Base-by-base conservation (phyloP, 768 basidiomycete species). In the Phaeolepiota aurea region DNA sequence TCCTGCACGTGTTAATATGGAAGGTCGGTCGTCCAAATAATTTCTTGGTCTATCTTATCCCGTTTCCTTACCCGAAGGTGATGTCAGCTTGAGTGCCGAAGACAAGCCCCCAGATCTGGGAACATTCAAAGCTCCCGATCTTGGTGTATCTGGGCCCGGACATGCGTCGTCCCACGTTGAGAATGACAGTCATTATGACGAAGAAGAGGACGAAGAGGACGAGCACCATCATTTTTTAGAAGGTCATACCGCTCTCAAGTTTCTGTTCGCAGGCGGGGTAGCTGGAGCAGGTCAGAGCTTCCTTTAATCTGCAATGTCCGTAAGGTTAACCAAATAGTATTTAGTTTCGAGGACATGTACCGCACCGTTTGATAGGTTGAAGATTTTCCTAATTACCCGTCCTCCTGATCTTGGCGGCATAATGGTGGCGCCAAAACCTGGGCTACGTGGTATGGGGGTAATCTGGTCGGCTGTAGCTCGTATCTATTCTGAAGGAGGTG, bases 311-410 rank as follows among this genome's bases (percentile, higher is more conserved):
- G n/a, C n/a, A n/a, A 3, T 30, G 16, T 28, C 31, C 5, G 32
- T 18, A 15, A 19, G 21, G 12, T 37, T 42, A 35, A 20, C 11
- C n/a, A 37, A 15, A 25, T 16, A 14, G 40, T 37, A 20, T 38
- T 15, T 52, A 96, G 96, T 97, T 20, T 98, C 94, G 11, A 75
- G 96, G 50, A 87, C 93, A 33, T 92, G 89, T 44, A 99, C 96
- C 0, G 96, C 96, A 4, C 96, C 96, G 1, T 98, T 97, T 49
- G 96, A 99, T 65, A 80, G 96, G 40, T 69, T 99, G 38, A 99
- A 94, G 60, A 76, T 99, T 41, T 98, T 96, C 61, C 73, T 99
- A 43, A 98, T 98, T 46, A 98, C 96, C 18, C 74, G 88, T 43
- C 69, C 82, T 23, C 82, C 82, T 50, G 83, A 87, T 52, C 71